Evolutionary conservation across 257 asterid species (phyloP).

Genomic region (Primulina eburnea): DNA sequence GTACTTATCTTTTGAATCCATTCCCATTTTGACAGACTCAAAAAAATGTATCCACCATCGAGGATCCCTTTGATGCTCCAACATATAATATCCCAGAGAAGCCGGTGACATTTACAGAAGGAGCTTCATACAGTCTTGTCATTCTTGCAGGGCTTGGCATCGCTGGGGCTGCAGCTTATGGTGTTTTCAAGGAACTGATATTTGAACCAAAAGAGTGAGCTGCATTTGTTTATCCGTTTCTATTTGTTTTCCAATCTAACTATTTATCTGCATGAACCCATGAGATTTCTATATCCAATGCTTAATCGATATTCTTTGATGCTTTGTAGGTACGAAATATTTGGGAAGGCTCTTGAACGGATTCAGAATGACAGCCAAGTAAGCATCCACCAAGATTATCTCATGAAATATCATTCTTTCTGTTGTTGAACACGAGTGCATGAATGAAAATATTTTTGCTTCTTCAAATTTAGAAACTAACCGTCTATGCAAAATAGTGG

Average conservation of each 20-base stretch:
- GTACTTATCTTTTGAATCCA: background rate
- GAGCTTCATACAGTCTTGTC: slow-evolving; percentile 76
- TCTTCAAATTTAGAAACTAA: background rate
- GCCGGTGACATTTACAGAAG: slow-evolving; percentile 92
- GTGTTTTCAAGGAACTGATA: slow-evolving; percentile 81
- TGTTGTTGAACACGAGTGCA: slow-evolving; percentile 7
- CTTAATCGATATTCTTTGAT: slow-evolving; percentile 8
- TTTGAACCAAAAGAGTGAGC: slow-evolving; percentile 90
- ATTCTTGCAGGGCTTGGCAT: slow-evolving; percentile 92
- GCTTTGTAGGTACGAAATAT: slow-evolving; percentile 68
- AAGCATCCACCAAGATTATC: slow-evolving; percentile 26
- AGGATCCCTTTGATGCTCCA: slow-evolving; percentile 91
- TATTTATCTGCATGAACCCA: background rate
- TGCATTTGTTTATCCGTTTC: background rate
- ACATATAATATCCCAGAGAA: slow-evolving; percentile 91
- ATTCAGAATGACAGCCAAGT: slow-evolving; percentile 83
- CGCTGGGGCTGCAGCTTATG: slow-evolving; percentile 85
- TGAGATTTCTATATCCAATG: background rate
- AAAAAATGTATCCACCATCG: slow-evolving; percentile 66
- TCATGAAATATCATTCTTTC: slow-evolving; percentile 13
- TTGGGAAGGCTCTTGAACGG: slow-evolving; percentile 79
- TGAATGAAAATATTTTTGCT: background rate
- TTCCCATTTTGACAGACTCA: slow-evolving; percentile 47
- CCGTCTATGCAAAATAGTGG: background rate
- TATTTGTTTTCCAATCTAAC: background rate